A percentile compares a stretch with the other conserved stretches of the same genome.
Conservation (phyloP, 1,284 basidiomycete genomes). For the Prillingera fragicola region DNA sequence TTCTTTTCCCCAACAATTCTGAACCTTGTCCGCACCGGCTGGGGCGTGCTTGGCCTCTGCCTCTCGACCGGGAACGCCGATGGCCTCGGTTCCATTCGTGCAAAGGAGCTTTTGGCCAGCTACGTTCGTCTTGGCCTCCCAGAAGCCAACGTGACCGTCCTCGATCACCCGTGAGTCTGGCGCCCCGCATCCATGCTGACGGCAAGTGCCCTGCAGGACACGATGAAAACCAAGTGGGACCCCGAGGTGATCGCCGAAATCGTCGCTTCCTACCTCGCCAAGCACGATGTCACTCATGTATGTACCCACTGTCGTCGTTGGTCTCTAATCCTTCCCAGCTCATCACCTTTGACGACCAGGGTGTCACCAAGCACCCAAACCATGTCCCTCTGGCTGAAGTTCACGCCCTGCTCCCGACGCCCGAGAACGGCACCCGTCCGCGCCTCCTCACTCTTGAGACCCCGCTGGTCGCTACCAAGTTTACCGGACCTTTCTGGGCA, state of each 20-base stretch:
- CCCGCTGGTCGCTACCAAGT: slow-evolving; percentile 56
- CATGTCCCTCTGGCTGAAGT: slow-evolving; percentile 71
- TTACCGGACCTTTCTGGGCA: slow-evolving; percentile 18
- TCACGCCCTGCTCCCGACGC: slow-evolving; percentile 25
- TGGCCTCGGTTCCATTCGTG: slow-evolving; percentile 64
- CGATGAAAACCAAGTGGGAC: slow-evolving; percentile 66
- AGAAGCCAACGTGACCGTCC: slow-evolving; percentile 54
- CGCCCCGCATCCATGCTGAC: background rate
- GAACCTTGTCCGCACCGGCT: slow-evolving; percentile 30
- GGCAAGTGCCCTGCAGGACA: slow-evolving; percentile 52
- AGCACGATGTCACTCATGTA: slow-evolving; percentile 1
- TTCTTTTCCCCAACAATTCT: slow-evolving; percentile 58
- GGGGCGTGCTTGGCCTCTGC: slow-evolving; percentile 48
- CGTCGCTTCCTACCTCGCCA: slow-evolving; percentile 48
- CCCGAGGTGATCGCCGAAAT: slow-evolving; percentile 57
- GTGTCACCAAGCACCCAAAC: slow-evolving; percentile 84
- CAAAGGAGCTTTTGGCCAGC: slow-evolving; percentile 62
- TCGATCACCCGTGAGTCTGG: slow-evolving; percentile 66
- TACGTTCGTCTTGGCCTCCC: slow-evolving; percentile 67
- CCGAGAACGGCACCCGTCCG: slow-evolving; percentile 6
- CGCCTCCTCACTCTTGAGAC: slow-evolving; percentile 60
- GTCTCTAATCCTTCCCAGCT: slow-evolving; percentile 54
- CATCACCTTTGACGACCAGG: slow-evolving; percentile 78
- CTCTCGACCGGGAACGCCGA: slow-evolving; percentile 64
- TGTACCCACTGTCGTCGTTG: background rate